Evolutionary conservation across 257 asterid species (phyloP).

Genomic region (Mitragyna speciosa): DNA sequence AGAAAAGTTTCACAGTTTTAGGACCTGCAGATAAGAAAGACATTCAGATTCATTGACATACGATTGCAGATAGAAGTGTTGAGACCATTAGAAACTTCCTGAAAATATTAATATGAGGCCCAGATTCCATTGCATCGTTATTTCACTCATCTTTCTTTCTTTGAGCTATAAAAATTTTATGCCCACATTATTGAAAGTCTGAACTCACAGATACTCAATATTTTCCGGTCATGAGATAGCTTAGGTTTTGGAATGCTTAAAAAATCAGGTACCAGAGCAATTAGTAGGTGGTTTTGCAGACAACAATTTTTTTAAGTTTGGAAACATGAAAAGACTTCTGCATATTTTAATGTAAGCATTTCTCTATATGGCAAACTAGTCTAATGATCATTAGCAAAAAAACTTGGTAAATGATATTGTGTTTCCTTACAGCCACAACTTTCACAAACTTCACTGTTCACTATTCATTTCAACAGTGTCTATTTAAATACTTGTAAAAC

Average conservation of each 20-base stretch:
- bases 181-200: not conserved
- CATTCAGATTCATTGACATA: not conserved
- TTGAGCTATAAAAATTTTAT: not conserved
- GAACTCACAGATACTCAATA: not conserved
- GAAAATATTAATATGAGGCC: too few species aligned
- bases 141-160: too few species aligned
- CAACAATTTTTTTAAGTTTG: not conserved
- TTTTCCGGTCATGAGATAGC: not conserved
- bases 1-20: constrained; percentile 68
- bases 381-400: not conserved
- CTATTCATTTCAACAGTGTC: not conserved
- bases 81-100: not conserved
- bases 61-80: not conserved
- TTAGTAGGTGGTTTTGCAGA: not conserved
- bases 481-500: not conserved
- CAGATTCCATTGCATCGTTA: too few species aligned
- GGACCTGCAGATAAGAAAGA: constrained; percentile 51
- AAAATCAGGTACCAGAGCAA: too few species aligned
- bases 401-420: not conserved
- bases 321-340: not conserved
- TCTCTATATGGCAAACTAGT: not conserved
- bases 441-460: not conserved
- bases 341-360: too few species aligned
- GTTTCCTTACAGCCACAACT: not conserved
- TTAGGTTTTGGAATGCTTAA: too few species aligned